Evolutionary conservation across 208 protist genomes (phyloP).

Genomic region (Wallacemonas collosoma): DNA sequence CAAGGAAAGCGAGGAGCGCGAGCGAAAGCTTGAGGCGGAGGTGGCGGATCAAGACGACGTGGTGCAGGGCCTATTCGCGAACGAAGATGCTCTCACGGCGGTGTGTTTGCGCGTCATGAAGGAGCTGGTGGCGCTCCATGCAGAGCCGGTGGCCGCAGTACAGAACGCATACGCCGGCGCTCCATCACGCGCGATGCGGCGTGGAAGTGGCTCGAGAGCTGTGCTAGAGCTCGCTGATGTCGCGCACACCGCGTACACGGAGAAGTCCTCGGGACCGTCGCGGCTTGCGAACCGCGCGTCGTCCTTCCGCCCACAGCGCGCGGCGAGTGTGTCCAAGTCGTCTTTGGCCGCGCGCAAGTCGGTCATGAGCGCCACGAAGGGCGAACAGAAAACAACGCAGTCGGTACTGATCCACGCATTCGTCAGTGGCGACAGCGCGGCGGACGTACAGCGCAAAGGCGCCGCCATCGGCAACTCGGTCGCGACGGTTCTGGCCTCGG

Average conservation of each 20-base stretch:
- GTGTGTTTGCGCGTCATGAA: constrained; percentile 11
- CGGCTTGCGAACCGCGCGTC: constrained; percentile 2
- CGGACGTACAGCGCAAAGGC: constrained; percentile 20
- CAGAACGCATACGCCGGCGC: constrained; percentile 15
- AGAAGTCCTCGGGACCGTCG: not conserved
- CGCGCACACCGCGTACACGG: not conserved
- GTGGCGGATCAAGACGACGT: constrained; percentile 30
- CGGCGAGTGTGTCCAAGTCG: constrained; percentile 11
- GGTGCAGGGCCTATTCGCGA: not conserved
- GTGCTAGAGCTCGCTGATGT: constrained; percentile 3
- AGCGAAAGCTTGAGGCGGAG: constrained; percentile 26
- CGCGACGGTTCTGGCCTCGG: constrained; percentile 35
- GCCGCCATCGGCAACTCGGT: constrained; percentile 40
- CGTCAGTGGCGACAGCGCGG: constrained; percentile 14
- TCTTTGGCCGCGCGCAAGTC: constrained; percentile 9
- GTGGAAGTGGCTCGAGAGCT: constrained; percentile 5
- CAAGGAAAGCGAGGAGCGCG: constrained; percentile 67
- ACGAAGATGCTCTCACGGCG: not conserved
- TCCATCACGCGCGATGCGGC: constrained; percentile 20
- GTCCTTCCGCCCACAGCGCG: constrained; percentile 10
- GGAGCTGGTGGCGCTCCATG: constrained; percentile 24
- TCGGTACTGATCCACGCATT: constrained; percentile 59
- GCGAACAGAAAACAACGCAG: not conserved
- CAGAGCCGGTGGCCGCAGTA: not conserved
- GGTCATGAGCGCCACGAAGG: constrained; percentile 9